Evolutionary conservation across 78 protist genomes (phyloP).

Genomic region (Bodo saltans): DNA sequence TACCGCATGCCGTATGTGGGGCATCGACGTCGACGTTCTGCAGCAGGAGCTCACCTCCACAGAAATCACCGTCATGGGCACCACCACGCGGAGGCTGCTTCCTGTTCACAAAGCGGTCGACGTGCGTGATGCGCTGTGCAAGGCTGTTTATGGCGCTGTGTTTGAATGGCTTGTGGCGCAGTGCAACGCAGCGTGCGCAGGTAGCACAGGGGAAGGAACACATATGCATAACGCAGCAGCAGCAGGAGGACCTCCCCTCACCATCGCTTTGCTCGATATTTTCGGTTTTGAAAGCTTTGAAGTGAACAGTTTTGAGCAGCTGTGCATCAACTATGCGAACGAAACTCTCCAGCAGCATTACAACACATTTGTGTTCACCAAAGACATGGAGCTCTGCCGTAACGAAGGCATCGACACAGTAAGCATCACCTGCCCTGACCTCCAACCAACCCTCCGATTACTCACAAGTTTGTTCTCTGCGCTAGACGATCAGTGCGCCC

Average conservation of each 20-base stretch:
- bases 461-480: too few relatives aligned
- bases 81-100: background rate
- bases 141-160: slow-evolving; percentile 65
- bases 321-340: slow-evolving; percentile 74
- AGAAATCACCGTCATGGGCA: background rate
- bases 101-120: slow-evolving; percentile 29
- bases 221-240: too few relatives aligned
- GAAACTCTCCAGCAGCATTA: slow-evolving; percentile 75
- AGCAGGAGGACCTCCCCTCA: too few relatives aligned
- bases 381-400: slow-evolving; percentile 72
- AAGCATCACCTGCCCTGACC: slow-evolving; percentile 30
- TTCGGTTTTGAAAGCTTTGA: slow-evolving; percentile 81
- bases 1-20: background rate
- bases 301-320: slow-evolving; percentile 62
- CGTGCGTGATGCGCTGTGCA: slow-evolving; percentile 71
- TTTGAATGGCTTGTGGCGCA: slow-evolving; percentile 70
- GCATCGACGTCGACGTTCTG: background rate
- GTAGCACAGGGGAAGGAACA: background rate
- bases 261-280: slow-evolving; percentile 77
- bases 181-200: slow-evolving; percentile 25
- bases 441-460: background rate
- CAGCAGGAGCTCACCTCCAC: slow-evolving; percentile 5
- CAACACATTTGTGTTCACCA: slow-evolving; percentile 71
- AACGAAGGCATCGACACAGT: slow-evolving; percentile 46
- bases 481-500: background rate